Evolutionary conservation across 768 basidiomycete species (phyloP), one percentile per base, ranked within the genome.

Genomic region (Lactarius hengduanensis): DNA sequence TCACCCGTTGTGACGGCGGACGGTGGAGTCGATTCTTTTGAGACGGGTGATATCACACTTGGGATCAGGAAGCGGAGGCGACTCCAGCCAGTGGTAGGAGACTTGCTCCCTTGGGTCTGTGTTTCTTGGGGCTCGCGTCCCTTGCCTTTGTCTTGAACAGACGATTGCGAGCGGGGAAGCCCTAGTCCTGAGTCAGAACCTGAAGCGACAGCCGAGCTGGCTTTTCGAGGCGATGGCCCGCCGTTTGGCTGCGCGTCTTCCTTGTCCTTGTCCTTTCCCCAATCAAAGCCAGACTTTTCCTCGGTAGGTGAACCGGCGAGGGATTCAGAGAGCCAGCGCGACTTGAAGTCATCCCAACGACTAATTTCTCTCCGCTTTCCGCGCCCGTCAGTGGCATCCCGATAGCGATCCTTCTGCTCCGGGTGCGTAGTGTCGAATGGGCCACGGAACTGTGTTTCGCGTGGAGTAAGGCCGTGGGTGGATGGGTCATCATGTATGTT

Each of bases 11-110:
- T 76, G 30, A 88, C 81, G 30, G 80, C 79, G 8, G 87, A 83
- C 30, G 83, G 81, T 2, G 79, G 78, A 15, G 43, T 34, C 6
- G 77, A 73, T 8, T 78, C 73, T 41, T 71, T 72, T 16, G 65
- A 8, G 30, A 71, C 69, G 20, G 74, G 75, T 55, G 75, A 76
- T 54, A 77, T 79, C 59, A 89, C 77, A 34, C 82, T 79, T 16
- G 91, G 88, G 16, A 93, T 72, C 40, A 92, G 77, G 13, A 88
- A 84, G 40, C 87, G 87, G 34, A 93, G 74, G 59, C 83, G 83
- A 47, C 79, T 77, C 91, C 91, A 93, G 67, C 80, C 85, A 3
- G 71, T 47, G 74, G 28, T 78, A 80, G 34, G 76, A 70, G 34
- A 72, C 64, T 60, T 65, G 59, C 65, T 72, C 18, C 72, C 72